These are phyloP conservation scores for Zygotorulaspora florentina DNA, from an alignment of 805 yeast species.

Conservation along the genomic window DNA sequence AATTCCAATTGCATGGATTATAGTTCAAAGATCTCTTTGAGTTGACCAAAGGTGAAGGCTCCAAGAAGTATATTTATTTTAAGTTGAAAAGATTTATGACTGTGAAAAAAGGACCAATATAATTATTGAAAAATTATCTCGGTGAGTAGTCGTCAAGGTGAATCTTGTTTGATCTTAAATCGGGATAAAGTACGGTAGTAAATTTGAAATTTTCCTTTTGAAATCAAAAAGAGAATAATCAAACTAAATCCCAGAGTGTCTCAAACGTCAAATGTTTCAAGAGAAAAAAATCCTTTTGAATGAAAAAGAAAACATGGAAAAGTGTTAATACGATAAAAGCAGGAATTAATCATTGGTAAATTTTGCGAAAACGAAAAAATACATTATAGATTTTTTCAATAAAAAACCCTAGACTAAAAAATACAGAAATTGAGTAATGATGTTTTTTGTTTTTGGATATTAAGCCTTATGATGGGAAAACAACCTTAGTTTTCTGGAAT, in stretches of 20 bases:
- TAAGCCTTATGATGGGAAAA: constrained; percentile 22
- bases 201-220: background rate
- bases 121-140: constrained; percentile 43
- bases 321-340: constrained; percentile 4
- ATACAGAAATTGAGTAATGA: constrained; percentile 29
- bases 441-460: constrained; percentile 20
- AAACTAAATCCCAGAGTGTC: constrained; percentile 85
- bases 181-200: constrained; percentile 66
- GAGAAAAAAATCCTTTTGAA: background rate
- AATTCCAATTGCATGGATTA: background rate
- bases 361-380: constrained; percentile 18
- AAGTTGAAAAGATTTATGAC: constrained; percentile 16
- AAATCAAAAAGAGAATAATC: constrained; percentile 2
- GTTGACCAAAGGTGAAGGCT: background rate
- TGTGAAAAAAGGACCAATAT: constrained; percentile 65
- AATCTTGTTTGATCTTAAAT: constrained; percentile 87
- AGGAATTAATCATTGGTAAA: constrained; percentile 9
- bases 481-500: constrained; percentile 38
- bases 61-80: background rate
- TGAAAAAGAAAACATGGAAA: constrained; percentile 1
- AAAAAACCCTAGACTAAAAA: constrained; percentile 32
- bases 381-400: constrained; percentile 24
- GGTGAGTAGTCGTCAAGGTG: constrained; percentile 69
- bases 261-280: constrained; percentile 43
- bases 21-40: constrained; percentile 1